phyloP scores from a whole-genome alignment of 192 early-diverging fungal genomes.

The Coemansia sp. region DNA sequence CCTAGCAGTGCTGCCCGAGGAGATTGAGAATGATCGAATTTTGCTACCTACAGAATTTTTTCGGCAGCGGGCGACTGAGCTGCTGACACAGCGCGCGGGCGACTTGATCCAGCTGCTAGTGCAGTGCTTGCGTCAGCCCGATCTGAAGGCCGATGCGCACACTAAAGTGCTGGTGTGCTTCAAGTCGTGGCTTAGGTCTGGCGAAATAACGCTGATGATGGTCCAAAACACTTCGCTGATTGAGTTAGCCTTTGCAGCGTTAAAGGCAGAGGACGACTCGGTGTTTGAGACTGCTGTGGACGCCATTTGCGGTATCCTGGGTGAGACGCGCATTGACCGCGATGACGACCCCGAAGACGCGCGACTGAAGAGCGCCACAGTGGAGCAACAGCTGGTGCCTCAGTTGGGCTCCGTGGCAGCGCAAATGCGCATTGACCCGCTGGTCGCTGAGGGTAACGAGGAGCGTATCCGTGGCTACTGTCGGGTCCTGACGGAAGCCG shows the following conservation, averaged over 20 bases:
- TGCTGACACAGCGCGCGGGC: slow-evolving; percentile 67
- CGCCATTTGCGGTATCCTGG: slow-evolving; percentile 78
- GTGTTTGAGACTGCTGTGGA: slow-evolving; percentile 87
- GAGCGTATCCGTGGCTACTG: slow-evolving; percentile 82
- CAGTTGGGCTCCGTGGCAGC: slow-evolving; percentile 48
- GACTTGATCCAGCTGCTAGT: slow-evolving; percentile 74
- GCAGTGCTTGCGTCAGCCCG: slow-evolving; percentile 66
- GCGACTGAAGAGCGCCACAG: slow-evolving; percentile 59
- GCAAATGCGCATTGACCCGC: slow-evolving; percentile 42
- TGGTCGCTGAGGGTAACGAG: slow-evolving; percentile 69
- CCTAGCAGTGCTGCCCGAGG: slow-evolving; percentile 84
- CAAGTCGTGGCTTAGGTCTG: slow-evolving; percentile 80
- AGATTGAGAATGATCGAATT: slow-evolving; percentile 71
- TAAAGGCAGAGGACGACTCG: slow-evolving; percentile 59
- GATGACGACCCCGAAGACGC: slow-evolving; percentile 54
- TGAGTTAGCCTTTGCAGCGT: slow-evolving; percentile 70
- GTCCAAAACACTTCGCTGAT: slow-evolving; percentile 69
- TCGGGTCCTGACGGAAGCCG: slow-evolving; percentile 87
- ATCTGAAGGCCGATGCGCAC: slow-evolving; percentile 61
- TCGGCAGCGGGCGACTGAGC: slow-evolving; percentile 56
- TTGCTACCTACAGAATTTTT: slow-evolving; percentile 65
- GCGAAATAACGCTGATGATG: slow-evolving; percentile 69
- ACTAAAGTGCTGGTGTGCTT: slow-evolving; percentile 72
- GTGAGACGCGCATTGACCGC: slow-evolving; percentile 60
- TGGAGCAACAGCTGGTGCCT: slow-evolving; percentile 64